Evolutionary conservation across 352 stramenopile genomes (phyloP), one percentile per base, ranked within the genome.

Genomic region (Poterioochromonas sp.): DNA sequence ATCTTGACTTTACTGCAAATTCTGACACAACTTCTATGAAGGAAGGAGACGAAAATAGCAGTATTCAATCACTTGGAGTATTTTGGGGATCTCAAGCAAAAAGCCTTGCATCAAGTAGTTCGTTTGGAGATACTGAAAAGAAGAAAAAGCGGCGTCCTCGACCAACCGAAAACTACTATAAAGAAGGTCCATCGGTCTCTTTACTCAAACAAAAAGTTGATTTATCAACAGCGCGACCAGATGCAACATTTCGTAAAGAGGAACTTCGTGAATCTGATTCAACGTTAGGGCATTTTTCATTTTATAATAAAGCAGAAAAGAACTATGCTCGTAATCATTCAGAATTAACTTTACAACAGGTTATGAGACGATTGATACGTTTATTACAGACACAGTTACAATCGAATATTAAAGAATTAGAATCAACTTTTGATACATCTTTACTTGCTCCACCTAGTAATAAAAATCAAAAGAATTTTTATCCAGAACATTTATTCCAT

Each of bases 341-440:
- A 22, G 49, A 78, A 49, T 34, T 78, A 1, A 69, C 71, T 40
- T 53, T 78, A 29, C 71, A 78, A 32, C 71, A 78, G 37, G 47
- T 78, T 8, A 39, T 78, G 47, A 3, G 71, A 41, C 18, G 47
- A 26, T 35, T 78, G 34, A 78, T 78, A 43, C 41, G 71, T 22
- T 35, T 78, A 35, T 35, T 78, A 3, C 41, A 78, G 39, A 78
- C 11, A 37, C 0, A 78, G 12, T 11, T 78, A 18, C 5, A 41
- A 15, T 8, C 39, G 1, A 78, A 78, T 29, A 39, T 68, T 29
- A 34, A 29, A 22, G 26, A 65, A 15, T 69, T 78, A 22, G 34
- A 58, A 35, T 22, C 71, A 29, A 44, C 34, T 11, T 65, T 68
- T 39, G 71, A 78, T 29, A 63, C 47, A 5, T 69, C 71, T 26